These are phyloP conservation scores for Collariella sp. DNA, from an alignment of 495 filamentous ascomycete genomes.

Conservation along the genomic window DNA sequence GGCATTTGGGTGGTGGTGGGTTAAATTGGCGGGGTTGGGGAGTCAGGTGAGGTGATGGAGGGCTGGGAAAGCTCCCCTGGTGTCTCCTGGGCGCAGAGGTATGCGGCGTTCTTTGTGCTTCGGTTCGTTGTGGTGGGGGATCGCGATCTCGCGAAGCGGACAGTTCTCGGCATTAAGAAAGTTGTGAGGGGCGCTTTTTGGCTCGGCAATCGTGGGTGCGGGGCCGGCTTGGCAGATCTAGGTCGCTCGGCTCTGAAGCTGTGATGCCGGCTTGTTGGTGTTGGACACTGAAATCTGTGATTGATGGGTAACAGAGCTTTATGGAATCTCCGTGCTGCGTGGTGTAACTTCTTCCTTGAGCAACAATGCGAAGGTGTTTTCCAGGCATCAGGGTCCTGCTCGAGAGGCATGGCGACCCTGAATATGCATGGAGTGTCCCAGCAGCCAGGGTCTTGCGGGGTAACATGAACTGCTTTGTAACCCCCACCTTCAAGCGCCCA, in stretches of 20 bases:
- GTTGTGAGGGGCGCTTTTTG: neutral
- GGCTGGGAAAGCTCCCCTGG: too few relatives aligned
- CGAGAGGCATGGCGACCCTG: too few relatives aligned
- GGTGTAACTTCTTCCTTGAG: too few relatives aligned
- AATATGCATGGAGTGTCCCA: too few relatives aligned
- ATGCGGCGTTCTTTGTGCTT: neutral
- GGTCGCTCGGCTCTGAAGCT: neutral
- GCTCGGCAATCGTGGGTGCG: slow-evolving; percentile 2
- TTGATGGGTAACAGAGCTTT: neutral
- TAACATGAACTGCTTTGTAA: neutral
- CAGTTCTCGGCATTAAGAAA: neutral
- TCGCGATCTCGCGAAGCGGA: neutral
- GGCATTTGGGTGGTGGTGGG: neutral
- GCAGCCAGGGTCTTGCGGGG: too few relatives aligned
- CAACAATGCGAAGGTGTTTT: too few relatives aligned
- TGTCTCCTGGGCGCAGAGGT: too few relatives aligned
- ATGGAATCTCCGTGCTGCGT: too few relatives aligned
- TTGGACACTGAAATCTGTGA: neutral
- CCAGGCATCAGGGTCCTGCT: too few relatives aligned
- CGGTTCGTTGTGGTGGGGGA: neutral
- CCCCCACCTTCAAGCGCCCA: neutral
- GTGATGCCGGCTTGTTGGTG: slow-evolving; percentile 1
- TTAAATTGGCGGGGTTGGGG: neutral
- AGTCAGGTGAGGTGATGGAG: too few relatives aligned
- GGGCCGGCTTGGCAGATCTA: slow-evolving; percentile 10